Conservation (phyloP, 805 yeast genomes). For the Starmerella geochares region DNA sequence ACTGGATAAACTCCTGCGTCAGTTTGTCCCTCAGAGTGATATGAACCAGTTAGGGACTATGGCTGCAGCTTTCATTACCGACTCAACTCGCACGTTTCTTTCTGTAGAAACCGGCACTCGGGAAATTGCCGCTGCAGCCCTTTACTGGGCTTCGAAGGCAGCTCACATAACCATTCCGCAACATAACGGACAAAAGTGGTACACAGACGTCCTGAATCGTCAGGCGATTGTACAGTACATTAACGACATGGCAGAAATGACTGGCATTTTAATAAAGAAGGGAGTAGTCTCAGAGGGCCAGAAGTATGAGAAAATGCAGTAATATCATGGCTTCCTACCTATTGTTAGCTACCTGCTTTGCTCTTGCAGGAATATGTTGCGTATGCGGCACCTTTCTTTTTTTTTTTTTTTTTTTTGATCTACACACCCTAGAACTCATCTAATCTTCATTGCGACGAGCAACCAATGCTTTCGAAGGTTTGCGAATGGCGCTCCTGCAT, state of each 20-base stretch:
- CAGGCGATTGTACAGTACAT: conserved; percentile 17
- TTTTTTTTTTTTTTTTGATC: too few relatives aligned
- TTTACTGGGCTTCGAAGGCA: conserved; percentile 30
- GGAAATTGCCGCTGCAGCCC: conserved; percentile 34
- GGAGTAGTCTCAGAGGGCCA: conserved; percentile 22
- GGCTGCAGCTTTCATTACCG: conserved; percentile 31
- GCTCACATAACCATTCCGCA: conserved; percentile 9
- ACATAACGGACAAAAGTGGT: conserved; percentile 21
- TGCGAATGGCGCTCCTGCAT: too few relatives aligned
- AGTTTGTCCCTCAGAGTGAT: conserved; percentile 12
- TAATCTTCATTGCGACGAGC: too few relatives aligned
- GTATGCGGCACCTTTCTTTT: too few relatives aligned
- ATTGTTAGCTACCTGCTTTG: too few relatives aligned
- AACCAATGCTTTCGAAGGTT: too few relatives aligned
- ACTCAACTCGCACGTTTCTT: conserved; percentile 33
- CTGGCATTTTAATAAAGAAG: conserved; percentile 14
- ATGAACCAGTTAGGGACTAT: conserved; percentile 13
- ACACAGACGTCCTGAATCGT: conserved; percentile 11
- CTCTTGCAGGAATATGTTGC: too few relatives aligned
- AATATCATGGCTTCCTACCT: too few relatives aligned
- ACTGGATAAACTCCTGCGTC: conserved; percentile 14
- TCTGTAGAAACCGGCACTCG: conserved; percentile 29
- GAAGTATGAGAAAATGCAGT: conserved; percentile 17
- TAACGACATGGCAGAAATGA: conserved; percentile 26
- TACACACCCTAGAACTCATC: too few relatives aligned